Evolutionary conservation across 306 rosid genomes (phyloP), one percentile per base, ranked within the genome.

Genomic region (Quercus glauca): DNA sequence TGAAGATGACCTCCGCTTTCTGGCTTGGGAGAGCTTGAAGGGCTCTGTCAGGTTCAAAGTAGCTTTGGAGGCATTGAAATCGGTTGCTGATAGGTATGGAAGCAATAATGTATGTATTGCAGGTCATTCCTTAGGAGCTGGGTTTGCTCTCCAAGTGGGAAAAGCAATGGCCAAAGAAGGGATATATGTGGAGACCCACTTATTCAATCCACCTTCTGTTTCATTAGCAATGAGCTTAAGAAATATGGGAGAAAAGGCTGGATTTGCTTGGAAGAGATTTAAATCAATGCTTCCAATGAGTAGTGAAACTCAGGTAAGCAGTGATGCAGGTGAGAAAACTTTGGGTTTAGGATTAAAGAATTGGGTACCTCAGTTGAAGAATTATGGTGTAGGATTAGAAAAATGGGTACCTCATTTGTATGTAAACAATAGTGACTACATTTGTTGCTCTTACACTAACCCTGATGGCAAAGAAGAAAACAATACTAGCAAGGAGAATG

Each of bases 121-220:
- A 51, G 99, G 99, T 14, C 99, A 93, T 77, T 95, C 99, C 51
- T 72, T 95, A 31, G 99, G 98, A 5, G 99, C 99, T 43, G 99
- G 99, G 25, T 93, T 89, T 87, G 96, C 91, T 73, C 96, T 95
- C 69, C 97, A 95, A 85, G 91, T 93, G 35, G 99, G 99, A 61
- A 95, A 93, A 57, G 87, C 85, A 43, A 68, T 95, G 52, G 99
- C 99, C 35, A 93, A 93, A 89, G 91, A 91, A 81, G 89, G 97
- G 60, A 87, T 90, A 70, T 91, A 75, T 81, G 92, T 93, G 51
- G 99, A 93, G 72, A 88, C 99, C 15, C 99, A 95, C 74, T 83
- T 95, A 23, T 95, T 95, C 73, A 95, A 95, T 86, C 99, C 99
- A 9, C 99, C 99, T 80, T 95, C 99, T 5, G 93, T 93, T 78